phyloP scores from a whole-genome alignment of 176 grass and related monocot species.

The Carex cristatella region DNA sequence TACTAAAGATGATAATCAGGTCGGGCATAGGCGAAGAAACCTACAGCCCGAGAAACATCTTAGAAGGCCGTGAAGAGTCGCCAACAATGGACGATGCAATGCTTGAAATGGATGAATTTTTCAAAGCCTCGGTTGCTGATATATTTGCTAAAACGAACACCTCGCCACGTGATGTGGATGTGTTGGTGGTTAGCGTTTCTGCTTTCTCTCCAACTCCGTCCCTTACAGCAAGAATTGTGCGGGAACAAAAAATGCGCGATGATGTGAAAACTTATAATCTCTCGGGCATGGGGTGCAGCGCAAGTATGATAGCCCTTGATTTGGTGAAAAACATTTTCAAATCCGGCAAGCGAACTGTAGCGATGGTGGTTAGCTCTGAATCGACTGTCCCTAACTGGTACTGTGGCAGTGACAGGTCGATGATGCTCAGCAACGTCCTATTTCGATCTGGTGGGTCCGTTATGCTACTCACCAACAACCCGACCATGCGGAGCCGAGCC shows the following conservation, averaged over 20 bases:
- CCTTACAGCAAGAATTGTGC: constrained; percentile 42
- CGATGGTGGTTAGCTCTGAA: constrained; percentile 66
- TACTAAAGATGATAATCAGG: constrained; percentile 30
- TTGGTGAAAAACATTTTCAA: constrained; percentile 29
- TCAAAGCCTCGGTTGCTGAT: constrained; percentile 43
- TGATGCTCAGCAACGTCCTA: constrained; percentile 75
- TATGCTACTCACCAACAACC: constrained; percentile 32
- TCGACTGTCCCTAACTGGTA: constrained; percentile 73
- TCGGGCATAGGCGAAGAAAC: constrained; percentile 28
- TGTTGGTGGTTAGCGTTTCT: constrained; percentile 62
- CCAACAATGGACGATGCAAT: constrained; percentile 29
- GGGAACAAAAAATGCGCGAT: constrained; percentile 38
- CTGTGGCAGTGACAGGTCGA: constrained; percentile 42
- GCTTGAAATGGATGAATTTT: constrained; percentile 39
- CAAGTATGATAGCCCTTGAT: constrained; percentile 44
- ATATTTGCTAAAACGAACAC: constrained; percentile 48
- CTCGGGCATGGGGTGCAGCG: constrained; percentile 81
- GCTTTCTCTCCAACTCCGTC: constrained; percentile 49
- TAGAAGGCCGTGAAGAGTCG: constrained; percentile 27
- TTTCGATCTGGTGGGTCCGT: constrained; percentile 76
- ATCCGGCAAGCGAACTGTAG: constrained; percentile 25
- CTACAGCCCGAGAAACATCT: constrained; percentile 24
- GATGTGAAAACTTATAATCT: constrained; percentile 54
- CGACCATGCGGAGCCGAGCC: neutral
- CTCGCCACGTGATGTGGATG: constrained; percentile 36